Evolutionary conservation across 208 protist genomes (phyloP), one percentile per base, ranked within the genome.

Genomic region (Leishmania braziliensis): DNA sequence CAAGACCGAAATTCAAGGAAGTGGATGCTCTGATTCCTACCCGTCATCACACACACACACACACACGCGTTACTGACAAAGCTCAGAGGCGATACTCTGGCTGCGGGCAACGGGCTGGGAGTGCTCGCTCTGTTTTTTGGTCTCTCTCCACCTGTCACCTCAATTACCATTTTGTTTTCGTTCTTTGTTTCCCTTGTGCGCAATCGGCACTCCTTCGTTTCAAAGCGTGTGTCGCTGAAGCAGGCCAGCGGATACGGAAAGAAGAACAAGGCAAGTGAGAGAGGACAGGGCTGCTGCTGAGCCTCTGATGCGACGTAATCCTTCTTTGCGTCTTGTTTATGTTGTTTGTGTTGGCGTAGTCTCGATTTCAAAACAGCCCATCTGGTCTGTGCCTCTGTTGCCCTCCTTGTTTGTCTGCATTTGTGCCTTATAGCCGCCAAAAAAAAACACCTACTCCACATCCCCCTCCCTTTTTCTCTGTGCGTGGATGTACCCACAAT

Each of bases 101-200:
- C 23, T 33, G 5, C 29, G 3, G 12, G 29, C 12, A 68, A 12
- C 12, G 5, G 12, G 14, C 29, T 68, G 39, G 9, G 29, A 33
- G 14, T 66, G 29, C 29, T 20, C 53, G 16, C 18, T 20, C 53
- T 8, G 54, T n/a, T 23, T 29, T 63, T 18, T 63, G 8, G 29
- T 63, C 5, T 29, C 58, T 29, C 20, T 46, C 26, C 58, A 29
- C 26, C 58, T 33, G 20, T 29, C 58, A 29, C 58, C 58, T 10
- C 26, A 63, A 63, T 0, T 12, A 5, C 58, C 58, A 5, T 63
- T 63, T 6, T 33, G 0, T 88, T 70, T 78, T 29, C 43, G 43
- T 81, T 79, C 58, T 48, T 77, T 3, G 65, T 62, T n/a, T 70
- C 78, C 36, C 60, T 69, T 73, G 1, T 78, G 53, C 54, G 58